phyloP scores from a whole-genome alignment of 345 rosid genomes.

The Cardiospermum halicacabum region DNA sequence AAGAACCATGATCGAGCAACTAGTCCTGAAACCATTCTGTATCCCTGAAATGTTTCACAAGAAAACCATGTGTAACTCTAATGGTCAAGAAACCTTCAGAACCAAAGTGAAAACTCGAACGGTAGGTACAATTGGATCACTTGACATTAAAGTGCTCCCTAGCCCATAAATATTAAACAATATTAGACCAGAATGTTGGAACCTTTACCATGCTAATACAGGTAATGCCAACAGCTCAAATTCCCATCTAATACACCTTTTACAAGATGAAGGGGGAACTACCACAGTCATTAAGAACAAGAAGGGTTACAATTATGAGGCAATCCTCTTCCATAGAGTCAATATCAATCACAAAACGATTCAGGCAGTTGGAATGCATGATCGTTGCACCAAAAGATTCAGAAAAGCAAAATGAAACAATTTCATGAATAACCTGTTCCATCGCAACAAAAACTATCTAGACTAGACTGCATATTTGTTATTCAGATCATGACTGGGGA shows the following conservation, averaged over 20 bases:
- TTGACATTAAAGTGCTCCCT: not conserved
- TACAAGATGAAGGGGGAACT: not conserved
- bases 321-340: not conserved
- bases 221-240: not conserved
- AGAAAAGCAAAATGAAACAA: not conserved
- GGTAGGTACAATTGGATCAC: not conserved
- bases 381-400: not conserved
- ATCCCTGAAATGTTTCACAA: conserved; percentile 49
- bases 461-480: not conserved
- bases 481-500: not conserved
- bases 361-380: not conserved
- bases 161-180: not conserved
- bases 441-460: not conserved
- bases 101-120: not conserved
- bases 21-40: conserved; percentile 67
- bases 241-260: not conserved
- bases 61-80: conserved; percentile 6
- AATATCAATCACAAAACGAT: not conserved
- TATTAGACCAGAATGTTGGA: not conserved
- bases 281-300: not conserved
- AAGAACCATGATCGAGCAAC: conserved; percentile 84
- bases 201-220: not conserved
- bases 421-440: not conserved
- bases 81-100: conserved; percentile 1
- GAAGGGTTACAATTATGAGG: conserved; percentile 1